Evolutionary conservation across 345 rosid species (phyloP).

Genomic region (Cardamine chenopodiifolia): DNA sequence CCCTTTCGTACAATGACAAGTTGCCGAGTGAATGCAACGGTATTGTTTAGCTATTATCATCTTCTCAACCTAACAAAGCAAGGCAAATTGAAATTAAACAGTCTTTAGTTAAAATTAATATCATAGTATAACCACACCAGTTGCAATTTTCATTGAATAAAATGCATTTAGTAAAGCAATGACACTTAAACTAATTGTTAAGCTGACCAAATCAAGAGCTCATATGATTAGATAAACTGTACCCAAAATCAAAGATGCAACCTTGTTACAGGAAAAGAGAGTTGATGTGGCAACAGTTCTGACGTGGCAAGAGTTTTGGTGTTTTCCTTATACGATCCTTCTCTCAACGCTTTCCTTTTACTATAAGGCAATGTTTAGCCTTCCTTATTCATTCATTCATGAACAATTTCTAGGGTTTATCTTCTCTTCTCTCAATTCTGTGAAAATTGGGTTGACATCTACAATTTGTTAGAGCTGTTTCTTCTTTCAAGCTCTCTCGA

Average conservation of each 20-base stretch:
- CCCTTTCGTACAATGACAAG: conserved; percentile 91
- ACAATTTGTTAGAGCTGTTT: no score
- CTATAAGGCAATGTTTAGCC: no score
- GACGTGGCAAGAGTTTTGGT: no score
- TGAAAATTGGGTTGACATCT: no score
- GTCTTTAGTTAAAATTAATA: not conserved
- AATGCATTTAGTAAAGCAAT: conserved; percentile 13
- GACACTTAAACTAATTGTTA: not conserved
- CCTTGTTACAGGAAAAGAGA: no score
- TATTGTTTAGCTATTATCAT: conserved; percentile 86
- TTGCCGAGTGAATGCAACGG: conserved; percentile 91
- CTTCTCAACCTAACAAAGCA: conserved; percentile 26
- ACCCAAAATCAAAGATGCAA: conserved; percentile 26
- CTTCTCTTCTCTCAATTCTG: no score
- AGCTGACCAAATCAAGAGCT: conserved; percentile 22
- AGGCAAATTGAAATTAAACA: not conserved
- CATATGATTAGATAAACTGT: not conserved
- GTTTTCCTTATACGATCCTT: no score
- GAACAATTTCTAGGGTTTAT: no score
- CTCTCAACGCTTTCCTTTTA: no score
- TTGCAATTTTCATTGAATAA: not conserved
- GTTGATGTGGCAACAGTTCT: no score
- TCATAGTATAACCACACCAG: conserved; percentile 1
- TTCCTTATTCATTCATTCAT: no score
- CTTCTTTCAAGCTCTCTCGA: no score